phyloP scores from a whole-genome alignment of 2,329 filamentous ascomycete genomes.

The Cryphonectria radicalis region DNA sequence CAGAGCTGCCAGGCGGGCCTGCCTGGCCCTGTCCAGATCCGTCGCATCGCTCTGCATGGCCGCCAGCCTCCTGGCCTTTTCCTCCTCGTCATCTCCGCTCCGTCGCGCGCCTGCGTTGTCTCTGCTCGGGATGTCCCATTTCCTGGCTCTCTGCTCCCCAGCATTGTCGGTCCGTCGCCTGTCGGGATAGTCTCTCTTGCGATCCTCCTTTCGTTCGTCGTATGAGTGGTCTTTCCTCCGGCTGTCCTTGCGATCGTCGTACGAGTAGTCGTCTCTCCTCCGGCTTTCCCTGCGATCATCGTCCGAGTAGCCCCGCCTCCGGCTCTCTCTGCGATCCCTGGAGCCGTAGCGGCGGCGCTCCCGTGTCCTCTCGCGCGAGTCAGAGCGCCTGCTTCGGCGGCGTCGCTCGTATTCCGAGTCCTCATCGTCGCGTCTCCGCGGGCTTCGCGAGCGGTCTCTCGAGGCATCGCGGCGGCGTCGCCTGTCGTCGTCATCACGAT shows the following conservation, averaged over 20 bases:
- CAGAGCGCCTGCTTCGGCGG: conserved; percentile 48
- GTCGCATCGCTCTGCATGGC: conserved; percentile 75
- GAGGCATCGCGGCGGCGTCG: conserved; percentile 52
- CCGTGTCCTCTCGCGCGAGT: conserved; percentile 47
- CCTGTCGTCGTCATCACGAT: conserved; percentile 30
- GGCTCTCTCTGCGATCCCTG: conserved; percentile 36
- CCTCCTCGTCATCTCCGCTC: conserved; percentile 50
- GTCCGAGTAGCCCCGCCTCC: conserved; percentile 20
- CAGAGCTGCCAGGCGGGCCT: conserved; percentile 68
- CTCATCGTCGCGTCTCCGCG: conserved; percentile 42
- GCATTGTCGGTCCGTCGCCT: conserved; percentile 12
- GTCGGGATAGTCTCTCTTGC: conserved; percentile 28
- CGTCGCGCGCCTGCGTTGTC: conserved; percentile 19
- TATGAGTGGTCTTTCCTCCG: conserved; percentile 32
- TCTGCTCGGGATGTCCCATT: not conserved
- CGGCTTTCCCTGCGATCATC: not conserved
- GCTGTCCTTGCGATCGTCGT: conserved; percentile 2
- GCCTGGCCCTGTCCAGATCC: conserved; percentile 72
- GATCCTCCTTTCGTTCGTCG: conserved; percentile 27
- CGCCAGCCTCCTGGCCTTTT: conserved; percentile 69
- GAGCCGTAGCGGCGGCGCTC: conserved; percentile 43
- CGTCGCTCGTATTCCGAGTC: conserved; percentile 45
- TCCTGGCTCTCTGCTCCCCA: conserved; percentile 2
- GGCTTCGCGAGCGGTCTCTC: conserved; percentile 48
- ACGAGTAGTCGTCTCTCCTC: not conserved